phyloP scores from a whole-genome alignment of 2,329 filamentous ascomycete species.

The Pseudogymnoascus sp. region DNA sequence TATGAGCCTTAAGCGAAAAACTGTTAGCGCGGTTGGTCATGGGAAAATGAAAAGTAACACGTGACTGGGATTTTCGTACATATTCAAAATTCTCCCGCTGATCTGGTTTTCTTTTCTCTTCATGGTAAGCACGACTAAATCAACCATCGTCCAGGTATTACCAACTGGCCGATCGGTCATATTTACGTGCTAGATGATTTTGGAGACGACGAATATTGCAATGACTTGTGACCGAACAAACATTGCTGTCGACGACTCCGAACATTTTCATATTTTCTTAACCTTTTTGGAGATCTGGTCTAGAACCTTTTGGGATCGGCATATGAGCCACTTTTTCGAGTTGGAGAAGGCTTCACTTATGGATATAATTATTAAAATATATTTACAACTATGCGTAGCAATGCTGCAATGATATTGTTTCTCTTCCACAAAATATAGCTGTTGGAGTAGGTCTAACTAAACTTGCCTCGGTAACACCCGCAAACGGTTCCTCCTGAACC shows the following conservation, averaged over 20 bases:
- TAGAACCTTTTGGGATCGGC: neutral
- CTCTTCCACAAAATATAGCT: neutral
- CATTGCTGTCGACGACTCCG: neutral
- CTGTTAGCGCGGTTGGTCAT: slow-evolving; percentile 11
- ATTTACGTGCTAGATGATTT: slow-evolving; percentile 23
- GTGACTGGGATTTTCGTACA: neutral
- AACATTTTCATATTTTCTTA: slow-evolving; percentile 8
- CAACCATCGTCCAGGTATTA: slow-evolving; percentile 23
- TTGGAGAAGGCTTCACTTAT: neutral
- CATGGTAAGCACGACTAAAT: slow-evolving; percentile 25
- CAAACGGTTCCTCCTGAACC: neutral
- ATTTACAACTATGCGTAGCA: neutral
- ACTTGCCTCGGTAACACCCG: neutral
- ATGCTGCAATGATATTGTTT: neutral
- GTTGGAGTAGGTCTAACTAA: neutral
- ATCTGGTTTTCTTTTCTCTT: slow-evolving; percentile 13
- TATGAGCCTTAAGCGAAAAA: slow-evolving; percentile 8
- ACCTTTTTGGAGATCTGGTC: neutral
- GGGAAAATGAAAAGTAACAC: neutral
- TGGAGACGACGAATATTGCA: neutral
- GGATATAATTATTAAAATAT: neutral
- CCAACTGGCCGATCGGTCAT: slow-evolving; percentile 25
- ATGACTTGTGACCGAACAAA: neutral
- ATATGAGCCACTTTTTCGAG: neutral
- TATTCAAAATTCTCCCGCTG: neutral